Base-by-base conservation (phyloP, 208 protist species). In the Leishmania tarentolae region DNA sequence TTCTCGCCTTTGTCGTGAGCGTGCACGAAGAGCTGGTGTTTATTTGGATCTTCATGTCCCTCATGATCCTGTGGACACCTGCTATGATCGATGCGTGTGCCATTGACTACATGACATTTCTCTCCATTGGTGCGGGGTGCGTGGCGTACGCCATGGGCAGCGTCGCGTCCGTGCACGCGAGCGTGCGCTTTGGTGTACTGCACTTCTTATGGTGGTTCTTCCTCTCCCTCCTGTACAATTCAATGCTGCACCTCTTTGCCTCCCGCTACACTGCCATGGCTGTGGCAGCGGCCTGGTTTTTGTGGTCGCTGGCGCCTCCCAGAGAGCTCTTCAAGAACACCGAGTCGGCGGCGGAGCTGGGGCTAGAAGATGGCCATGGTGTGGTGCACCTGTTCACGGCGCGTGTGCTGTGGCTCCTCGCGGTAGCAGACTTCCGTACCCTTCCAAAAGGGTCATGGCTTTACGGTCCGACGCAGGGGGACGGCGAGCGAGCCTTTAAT, bases 11-110 rank as follows among this genome's bases (percentile, higher is more conserved):
- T 40, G 88, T 94, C 13, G 95, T 98, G 21, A 95, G 95, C 82
- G 92, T 98, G 77, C 93, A 98, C 83, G 90, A 97, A 77, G 93
- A 98, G 83, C 88, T 98, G 24, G 76, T 98, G 40, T 70, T 87
- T 59, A 86, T 98, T 76, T 98, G 95, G 93, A 82, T 97, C 46
- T 85, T 94, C 75, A 90, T 93, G 70, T 88, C 90, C 24, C 80
- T 98, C 65, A 87, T 93, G 57, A 87, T 94, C 7, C 78, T 97
- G 46, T 98, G 95, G 93, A 83, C 91, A 28, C 95, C 95, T 2
- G 92, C 95, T 65, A 91, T 96, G 52, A 88, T 95, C 68, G 93
- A 96, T 79, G 93, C 93, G 21, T 94, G 88, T 73, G 87, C 93
- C 40, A 91, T 71, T 0, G 86, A 93, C 56, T 95, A 93, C 86